Base-by-base conservation (phyloP, 306 rosid species). In the Casuarina cunninghamiana region DNA sequence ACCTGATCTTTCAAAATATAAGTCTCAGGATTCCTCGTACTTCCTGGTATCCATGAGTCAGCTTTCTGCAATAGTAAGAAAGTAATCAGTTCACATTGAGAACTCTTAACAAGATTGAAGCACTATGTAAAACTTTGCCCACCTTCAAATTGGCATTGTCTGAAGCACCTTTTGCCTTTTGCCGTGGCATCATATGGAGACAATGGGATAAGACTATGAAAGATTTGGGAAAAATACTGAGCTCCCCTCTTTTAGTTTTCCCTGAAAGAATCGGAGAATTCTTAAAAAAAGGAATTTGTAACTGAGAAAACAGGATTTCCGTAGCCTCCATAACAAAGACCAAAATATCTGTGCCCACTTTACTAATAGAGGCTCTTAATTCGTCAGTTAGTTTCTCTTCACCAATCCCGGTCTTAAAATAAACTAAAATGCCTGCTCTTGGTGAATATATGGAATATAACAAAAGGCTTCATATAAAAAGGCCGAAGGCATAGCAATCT, bases 141-240 rank as follows among this genome's bases (percentile, higher is more conserved):
- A 93, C 97, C 93, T 86, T 85, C 85, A 80, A 53, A 83, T 76
- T 88, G 72, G 87, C 81, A 86, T 74, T 82, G 55, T 85, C 96
- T 73, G 90, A 87, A 45, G 79, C 89, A 57, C 88, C 83, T 1
- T 77, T 91, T 65, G 89, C 77, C 76, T 89, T 91, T 83, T 88
- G 97, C 75, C 90, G 91, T 38, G 98, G 97, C 93, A 93, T 75
- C 98, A 91, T 93, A 80, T 91, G 97, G 55, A 93, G 84, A 82
- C 97, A 89, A 84, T 91, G 93, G 58, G 97, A 91, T 72, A 93
- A 86, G 73, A 86, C 87, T 39, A 83, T 69, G 77, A 91, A 88
- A 49, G 87, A 84, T 80, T 75, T 87, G 51, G 95, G 97, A 71
- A 93, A 93, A 70, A 93, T 89, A 84, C 97, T 93, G 17, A 91